A percentile compares a stretch with the other conserved stretches of the same genome.
These are phyloP conservation scores for Lepiota subincarnata DNA, from an alignment of 768 basidiomycete species.

Conservation along the genomic window DNA sequence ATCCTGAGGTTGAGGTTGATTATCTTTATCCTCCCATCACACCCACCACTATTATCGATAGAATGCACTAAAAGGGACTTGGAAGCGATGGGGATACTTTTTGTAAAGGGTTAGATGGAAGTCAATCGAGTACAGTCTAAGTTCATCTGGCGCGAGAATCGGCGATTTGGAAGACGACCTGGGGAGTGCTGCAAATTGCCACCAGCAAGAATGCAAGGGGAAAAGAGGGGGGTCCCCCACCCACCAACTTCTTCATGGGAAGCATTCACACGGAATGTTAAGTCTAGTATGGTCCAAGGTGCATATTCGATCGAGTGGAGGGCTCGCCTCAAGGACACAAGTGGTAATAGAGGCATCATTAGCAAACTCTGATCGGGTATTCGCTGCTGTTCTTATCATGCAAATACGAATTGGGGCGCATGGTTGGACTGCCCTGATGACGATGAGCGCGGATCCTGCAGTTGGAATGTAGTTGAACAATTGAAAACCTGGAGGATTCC, in stretches of 20 bases:
- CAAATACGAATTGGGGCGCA: background rate
- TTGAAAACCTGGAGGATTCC: background rate
- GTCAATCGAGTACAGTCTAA: background rate
- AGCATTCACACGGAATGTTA: background rate
- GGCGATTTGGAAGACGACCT: background rate
- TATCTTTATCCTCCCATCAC: background rate
- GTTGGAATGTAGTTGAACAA: background rate
- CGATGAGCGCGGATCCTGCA: background rate
- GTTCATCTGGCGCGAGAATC: background rate
- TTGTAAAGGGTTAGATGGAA: background rate
- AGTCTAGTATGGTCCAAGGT: background rate
- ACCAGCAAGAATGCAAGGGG: background rate
- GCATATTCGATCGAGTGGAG: background rate
- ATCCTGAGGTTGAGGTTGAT: background rate
- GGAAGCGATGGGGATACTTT: background rate
- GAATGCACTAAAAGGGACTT: background rate
- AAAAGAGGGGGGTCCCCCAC: background rate
- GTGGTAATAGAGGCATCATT: background rate
- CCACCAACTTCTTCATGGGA: background rate
- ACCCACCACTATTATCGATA: constrained; percentile 4
- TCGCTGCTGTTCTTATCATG: background rate
- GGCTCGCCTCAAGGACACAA: background rate
- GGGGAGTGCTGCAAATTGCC: background rate
- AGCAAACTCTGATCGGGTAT: constrained; percentile 5
- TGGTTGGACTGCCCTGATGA: background rate